Conservation (phyloP, 2,329 filamentous ascomycete genomes). For the Diaporthe citrichinensis region DNA sequence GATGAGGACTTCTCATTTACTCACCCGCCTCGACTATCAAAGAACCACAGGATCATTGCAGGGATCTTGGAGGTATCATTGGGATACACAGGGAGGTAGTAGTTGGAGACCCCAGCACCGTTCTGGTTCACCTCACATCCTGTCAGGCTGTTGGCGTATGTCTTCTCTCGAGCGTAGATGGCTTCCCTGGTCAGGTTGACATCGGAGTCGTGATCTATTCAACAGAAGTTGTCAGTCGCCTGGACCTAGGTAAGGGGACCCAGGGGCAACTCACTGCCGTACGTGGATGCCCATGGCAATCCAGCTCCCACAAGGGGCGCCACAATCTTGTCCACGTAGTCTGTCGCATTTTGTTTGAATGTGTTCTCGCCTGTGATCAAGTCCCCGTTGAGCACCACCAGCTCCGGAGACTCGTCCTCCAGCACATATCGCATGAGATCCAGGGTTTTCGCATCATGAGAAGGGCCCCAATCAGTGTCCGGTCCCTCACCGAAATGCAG, state of each 20-base stretch:
- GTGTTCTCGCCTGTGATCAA: constrained; percentile 69
- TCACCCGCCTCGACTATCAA: constrained; percentile 66
- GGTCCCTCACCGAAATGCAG: constrained; percentile 68
- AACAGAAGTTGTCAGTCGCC: constrained; percentile 40
- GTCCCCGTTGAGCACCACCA: constrained; percentile 71
- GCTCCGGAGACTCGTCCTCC: constrained; percentile 56
- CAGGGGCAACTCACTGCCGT: constrained; percentile 46
- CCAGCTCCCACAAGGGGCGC: constrained; percentile 58
- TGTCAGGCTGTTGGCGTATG: constrained; percentile 37
- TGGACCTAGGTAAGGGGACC: background rate
- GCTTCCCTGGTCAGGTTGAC: constrained; percentile 58
- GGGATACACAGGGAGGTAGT: constrained; percentile 36
- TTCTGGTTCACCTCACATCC: constrained; percentile 6
- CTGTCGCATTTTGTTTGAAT: constrained; percentile 56
- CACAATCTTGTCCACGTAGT: constrained; percentile 62
- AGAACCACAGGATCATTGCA: constrained; percentile 70
- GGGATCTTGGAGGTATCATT: constrained; percentile 39
- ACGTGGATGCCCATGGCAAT: constrained; percentile 66
- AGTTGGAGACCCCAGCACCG: constrained; percentile 34
- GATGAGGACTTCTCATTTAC: background rate
- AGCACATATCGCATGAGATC: constrained; percentile 63
- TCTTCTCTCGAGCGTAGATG: constrained; percentile 37
- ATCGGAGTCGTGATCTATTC: constrained; percentile 67
- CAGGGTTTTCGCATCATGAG: constrained; percentile 60
- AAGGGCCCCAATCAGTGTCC: constrained; percentile 49